Percentiles rank a stretch among this genome's conserved stretches.
phyloP scores from a whole-genome alignment of 768 basidiomycete species.

The Tricholoma sp. region DNA sequence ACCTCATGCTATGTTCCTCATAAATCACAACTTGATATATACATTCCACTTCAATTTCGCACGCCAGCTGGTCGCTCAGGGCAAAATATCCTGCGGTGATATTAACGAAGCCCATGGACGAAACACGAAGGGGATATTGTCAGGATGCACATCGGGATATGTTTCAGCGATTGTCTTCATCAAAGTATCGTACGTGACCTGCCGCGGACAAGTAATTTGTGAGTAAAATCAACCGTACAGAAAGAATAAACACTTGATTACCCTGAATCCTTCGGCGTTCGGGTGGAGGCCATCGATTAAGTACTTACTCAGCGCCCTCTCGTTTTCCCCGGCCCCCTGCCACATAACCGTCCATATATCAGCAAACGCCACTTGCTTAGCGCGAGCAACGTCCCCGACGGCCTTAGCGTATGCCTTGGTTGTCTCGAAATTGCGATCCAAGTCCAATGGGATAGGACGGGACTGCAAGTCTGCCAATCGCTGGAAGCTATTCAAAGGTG shows the following conservation, averaged over 20 bases:
- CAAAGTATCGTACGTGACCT: conserved; percentile 67
- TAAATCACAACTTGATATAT: no score
- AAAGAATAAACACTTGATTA: conserved; percentile 26
- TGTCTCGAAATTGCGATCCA: conserved; percentile 58
- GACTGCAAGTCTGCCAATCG: conserved; percentile 45
- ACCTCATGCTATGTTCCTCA: no score
- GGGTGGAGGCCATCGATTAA: conserved; percentile 80
- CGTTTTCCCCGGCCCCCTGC: conserved; percentile 62
- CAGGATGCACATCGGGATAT: conserved; percentile 68
- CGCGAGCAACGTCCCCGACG: conserved; percentile 54
- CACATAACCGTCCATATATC: conserved; percentile 77
- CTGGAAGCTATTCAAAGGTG: conserved; percentile 69
- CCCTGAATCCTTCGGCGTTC: conserved; percentile 68
- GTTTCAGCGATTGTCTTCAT: conserved; percentile 48
- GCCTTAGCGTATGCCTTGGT: conserved; percentile 70
- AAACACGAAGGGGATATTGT: conserved; percentile 55
- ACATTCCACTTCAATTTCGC: no score
- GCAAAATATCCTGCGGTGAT: no score
- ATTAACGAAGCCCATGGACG: conserved; percentile 36
- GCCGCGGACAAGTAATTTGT: conserved; percentile 2
- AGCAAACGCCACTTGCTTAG: conserved; percentile 53
- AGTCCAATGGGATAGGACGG: conserved; percentile 42
- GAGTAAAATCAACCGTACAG: neutral
- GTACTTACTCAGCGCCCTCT: conserved; percentile 45
- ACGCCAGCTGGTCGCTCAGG: no score